Evolutionary conservation across 805 yeast genomes (phyloP).

Genomic region (Wickerhamiella dianesei): DNA sequence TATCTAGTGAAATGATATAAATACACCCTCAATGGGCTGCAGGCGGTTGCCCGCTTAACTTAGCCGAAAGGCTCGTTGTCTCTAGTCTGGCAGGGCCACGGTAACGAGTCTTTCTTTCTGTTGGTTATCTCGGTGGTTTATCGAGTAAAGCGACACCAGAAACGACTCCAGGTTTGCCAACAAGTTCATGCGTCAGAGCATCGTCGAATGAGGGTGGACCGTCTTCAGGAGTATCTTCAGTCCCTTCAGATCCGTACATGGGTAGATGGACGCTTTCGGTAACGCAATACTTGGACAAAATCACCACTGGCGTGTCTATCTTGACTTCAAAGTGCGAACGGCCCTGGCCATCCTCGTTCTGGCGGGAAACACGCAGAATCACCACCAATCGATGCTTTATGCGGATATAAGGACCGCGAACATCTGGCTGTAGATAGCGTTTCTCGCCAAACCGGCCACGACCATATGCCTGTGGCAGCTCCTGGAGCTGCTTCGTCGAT

Average conservation of each 20-base stretch:
- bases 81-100: too few species aligned
- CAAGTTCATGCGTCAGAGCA: constrained; percentile 17
- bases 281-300: constrained; percentile 20
- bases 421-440: constrained; percentile 20
- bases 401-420: constrained; percentile 16
- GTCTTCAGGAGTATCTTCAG: constrained; percentile 6
- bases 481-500: constrained; percentile 10
- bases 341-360: constrained; percentile 3
- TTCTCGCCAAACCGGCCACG: constrained; percentile 19
- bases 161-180: constrained; percentile 10
- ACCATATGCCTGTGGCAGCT: constrained; percentile 16
- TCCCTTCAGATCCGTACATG: constrained; percentile 12
- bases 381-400: constrained; percentile 18
- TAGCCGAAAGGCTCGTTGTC: too few species aligned
- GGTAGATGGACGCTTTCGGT: constrained; percentile 23
- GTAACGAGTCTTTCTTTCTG: too few species aligned
- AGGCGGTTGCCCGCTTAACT: too few species aligned
- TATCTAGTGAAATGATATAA: neutral
- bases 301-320: constrained; percentile 18
- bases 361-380: constrained; percentile 17
- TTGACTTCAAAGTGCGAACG: constrained; percentile 19
- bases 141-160: neutral
- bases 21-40: too few species aligned
- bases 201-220: constrained; percentile 21
- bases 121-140: neutral